These are phyloP conservation scores for Backusella luteola DNA, from an alignment of 192 early-diverging fungal genomes.

Conservation along the genomic window DNA sequence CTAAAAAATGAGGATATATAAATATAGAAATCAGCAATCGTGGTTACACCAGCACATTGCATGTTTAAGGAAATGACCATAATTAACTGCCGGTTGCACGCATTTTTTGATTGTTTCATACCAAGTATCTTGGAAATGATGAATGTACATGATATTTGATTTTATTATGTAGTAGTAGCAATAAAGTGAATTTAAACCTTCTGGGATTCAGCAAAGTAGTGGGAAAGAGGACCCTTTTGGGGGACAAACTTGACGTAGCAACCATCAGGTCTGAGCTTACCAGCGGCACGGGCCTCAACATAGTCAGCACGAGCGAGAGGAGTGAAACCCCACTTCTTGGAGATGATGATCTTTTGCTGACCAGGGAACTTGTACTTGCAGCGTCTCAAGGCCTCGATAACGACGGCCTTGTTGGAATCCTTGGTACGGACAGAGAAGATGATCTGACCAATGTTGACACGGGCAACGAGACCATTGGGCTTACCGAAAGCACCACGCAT, in stretches of 20 bases:
- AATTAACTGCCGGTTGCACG: not conserved
- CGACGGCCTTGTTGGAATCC: constrained; percentile 89
- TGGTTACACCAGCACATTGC: not conserved
- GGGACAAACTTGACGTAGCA: constrained; percentile 92
- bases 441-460: constrained; percentile 98
- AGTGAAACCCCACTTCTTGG: constrained; percentile 99
- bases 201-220: constrained; percentile 21
- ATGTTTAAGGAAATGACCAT: not conserved
- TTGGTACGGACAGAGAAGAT: constrained; percentile 95
- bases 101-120: not conserved
- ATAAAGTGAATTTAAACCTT: not conserved
- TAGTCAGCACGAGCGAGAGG: constrained; percentile 94
- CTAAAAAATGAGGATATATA: not conserved
- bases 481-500: constrained; percentile 99
- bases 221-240: constrained; percentile 74
- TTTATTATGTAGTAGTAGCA: not conserved
- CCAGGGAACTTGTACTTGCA: constrained; percentile 99
- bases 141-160: not conserved
- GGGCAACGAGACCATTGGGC: constrained; percentile 92
- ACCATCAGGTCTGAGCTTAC: constrained; percentile 87
- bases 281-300: constrained; percentile 67
- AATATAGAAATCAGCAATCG: not conserved
- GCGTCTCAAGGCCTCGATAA: constrained; percentile 87
- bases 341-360: constrained; percentile 97
- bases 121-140: no score